Percentiles rank a stretch among this genome's conserved stretches.
Conservation (phyloP, 2,329 filamentous ascomycete genomes). For the Didymosphaeria variabile region DNA sequence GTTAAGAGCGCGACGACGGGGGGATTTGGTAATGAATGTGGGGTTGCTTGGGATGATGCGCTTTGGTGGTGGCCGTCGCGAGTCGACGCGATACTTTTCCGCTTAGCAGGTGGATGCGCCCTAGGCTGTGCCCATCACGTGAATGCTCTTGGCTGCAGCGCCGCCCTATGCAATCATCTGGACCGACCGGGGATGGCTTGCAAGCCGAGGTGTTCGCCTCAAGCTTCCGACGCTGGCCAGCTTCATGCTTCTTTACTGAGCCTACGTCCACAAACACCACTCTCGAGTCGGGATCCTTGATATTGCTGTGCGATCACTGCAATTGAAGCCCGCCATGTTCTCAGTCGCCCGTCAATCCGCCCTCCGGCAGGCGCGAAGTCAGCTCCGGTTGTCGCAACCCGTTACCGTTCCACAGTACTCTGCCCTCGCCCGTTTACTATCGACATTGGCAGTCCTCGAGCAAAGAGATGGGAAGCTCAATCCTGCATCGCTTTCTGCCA, state of each 20-base stretch:
- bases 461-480: constrained; percentile 91
- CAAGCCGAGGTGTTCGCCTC: constrained; percentile 41
- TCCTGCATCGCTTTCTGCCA: constrained; percentile 79
- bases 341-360: constrained; percentile 46
- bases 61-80: constrained; percentile 37
- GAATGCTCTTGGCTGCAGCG: constrained; percentile 16
- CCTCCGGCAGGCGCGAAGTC: constrained; percentile 52
- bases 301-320: not conserved
- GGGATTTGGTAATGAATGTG: constrained; percentile 32
- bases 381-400: constrained; percentile 52
- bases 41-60: constrained; percentile 37
- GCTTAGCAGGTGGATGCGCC: constrained; percentile 26
- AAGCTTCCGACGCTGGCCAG: constrained; percentile 15
- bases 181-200: constrained; percentile 30
- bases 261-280: not conserved
- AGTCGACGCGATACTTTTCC: constrained; percentile 42
- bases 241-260: constrained; percentile 8
- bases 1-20: constrained; percentile 20
- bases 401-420: constrained; percentile 57
- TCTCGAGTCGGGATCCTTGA: not conserved
- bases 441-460: constrained; percentile 90
- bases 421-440: constrained; percentile 74
- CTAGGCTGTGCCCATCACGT: constrained; percentile 22
- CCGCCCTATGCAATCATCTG: constrained; percentile 1
- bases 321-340: constrained; percentile 41